Conservation (phyloP, 2,329 filamentous ascomycete genomes). For the Scopulariopsis brevicaulis region DNA sequence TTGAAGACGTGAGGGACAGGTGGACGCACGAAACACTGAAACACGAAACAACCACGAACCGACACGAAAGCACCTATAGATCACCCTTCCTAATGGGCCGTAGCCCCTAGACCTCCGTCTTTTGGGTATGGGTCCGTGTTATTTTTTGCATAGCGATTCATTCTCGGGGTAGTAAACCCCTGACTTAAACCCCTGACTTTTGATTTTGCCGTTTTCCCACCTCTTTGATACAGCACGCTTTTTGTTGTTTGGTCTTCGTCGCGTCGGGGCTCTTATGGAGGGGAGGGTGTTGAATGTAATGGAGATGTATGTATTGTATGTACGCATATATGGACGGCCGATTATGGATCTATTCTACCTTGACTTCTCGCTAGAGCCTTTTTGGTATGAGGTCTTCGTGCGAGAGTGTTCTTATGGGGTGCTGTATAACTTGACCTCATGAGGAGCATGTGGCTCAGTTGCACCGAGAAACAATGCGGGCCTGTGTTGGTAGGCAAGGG, state of each 20-base stretch:
- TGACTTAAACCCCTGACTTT: background rate
- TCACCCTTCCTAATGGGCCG: background rate
- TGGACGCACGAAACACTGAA: background rate
- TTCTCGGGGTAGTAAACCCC: background rate
- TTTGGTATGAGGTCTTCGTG: too few relatives aligned
- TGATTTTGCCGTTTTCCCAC: background rate
- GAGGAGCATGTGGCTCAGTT: too few relatives aligned
- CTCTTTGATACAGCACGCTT: background rate
- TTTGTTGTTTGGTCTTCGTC: too few relatives aligned
- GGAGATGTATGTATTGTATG: background rate
- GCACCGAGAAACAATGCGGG: background rate
- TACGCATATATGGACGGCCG: background rate
- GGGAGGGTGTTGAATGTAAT: background rate
- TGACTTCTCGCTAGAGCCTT: too few relatives aligned
- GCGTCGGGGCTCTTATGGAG: too few relatives aligned
- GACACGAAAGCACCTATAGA: conserved; percentile 10
- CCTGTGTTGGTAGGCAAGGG: too few relatives aligned
- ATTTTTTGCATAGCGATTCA: conserved; percentile 2
- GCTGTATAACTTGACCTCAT: background rate
- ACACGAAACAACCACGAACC: conserved; percentile 10
- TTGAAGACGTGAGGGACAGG: background rate
- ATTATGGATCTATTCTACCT: background rate
- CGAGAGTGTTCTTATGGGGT: background rate
- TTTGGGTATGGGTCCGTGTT: background rate
- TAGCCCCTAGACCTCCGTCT: background rate